Conservation (phyloP, 1,284 basidiomycete species). For the Kwoniella shivajii region DNA sequence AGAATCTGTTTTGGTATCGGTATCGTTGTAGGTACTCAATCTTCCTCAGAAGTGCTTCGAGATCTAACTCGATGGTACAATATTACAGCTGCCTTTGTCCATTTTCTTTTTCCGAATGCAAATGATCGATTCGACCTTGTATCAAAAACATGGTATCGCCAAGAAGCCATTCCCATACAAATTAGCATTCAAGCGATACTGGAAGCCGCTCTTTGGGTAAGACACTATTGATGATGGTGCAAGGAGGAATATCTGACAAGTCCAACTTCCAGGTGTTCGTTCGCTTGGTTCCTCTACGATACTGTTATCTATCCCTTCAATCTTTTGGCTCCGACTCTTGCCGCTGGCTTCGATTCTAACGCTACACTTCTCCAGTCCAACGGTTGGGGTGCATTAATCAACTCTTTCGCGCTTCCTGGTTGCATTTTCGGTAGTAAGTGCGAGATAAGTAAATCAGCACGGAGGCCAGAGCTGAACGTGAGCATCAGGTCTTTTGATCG, state of each 20-base stretch:
- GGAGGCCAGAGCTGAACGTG: no score
- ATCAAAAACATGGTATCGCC: conserved; percentile 33
- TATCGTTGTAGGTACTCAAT: conserved; percentile 16
- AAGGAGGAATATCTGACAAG: neutral
- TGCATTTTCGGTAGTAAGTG: conserved; percentile 63
- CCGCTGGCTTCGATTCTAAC: conserved; percentile 60
- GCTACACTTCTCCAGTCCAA: conserved; percentile 48
- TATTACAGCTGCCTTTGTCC: conserved; percentile 21
- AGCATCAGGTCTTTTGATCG: conserved; percentile 63
- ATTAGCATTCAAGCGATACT: conserved; percentile 66
- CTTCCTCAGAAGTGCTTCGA: neutral
- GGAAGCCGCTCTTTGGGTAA: conserved; percentile 67
- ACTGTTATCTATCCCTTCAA: conserved; percentile 61
- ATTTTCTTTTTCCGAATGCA: conserved; percentile 39
- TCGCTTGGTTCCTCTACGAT: conserved; percentile 65
- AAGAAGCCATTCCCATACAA: conserved; percentile 17
- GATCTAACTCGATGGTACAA: neutral
- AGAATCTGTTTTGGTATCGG: conserved; percentile 34
- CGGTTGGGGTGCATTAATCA: conserved; percentile 39
- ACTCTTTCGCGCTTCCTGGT: conserved; percentile 57
- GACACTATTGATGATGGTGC: conserved; percentile 57
- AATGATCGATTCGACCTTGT: conserved; percentile 37
- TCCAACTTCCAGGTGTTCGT: conserved; percentile 6
- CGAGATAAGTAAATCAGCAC: neutral
- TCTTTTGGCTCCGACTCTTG: conserved; percentile 67